Evolutionary conservation across 1,284 basidiomycete species (phyloP), one percentile per base, ranked within the genome.

Genomic region (Ganoderma lucidum): DNA sequence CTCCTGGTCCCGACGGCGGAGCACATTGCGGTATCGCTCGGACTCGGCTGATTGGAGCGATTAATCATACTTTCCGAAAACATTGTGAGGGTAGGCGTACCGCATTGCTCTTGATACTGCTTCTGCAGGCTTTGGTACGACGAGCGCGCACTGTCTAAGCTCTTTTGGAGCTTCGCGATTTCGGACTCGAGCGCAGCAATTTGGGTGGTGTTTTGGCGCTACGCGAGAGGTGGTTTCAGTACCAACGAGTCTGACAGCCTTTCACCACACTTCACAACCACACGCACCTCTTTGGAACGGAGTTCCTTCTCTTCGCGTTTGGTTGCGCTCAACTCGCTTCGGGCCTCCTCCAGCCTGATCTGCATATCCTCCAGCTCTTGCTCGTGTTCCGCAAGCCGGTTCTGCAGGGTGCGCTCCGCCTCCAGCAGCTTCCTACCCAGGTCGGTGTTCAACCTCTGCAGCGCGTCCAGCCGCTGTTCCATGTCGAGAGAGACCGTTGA

Each of bases 271-370:
- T n/a, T 41, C 3, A 37, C 65, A 56, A 79, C 83, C 12, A 15
- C 39, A 17, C 59, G 37, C 64, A 92, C 91, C 84, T 97, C 96
- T 80, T 96, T 96, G 14, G 87, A 84, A 60, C 93, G 85, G 71
- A 96, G 80, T 75, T 97, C 96, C 81, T 97, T 96, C 80, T 97
- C 95, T 74, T 97, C 94, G 58, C 93, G 87, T 78, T 94, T 93
- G 5, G 92, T 90, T 8, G 89, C 85, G 15, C 84, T 90, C 9
- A 97, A 81, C 80, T 97, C 95, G 12, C 83, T 87, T 74, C 86
- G 83, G 66, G 91, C 78, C 76, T 96, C 94, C 69, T 96, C 94
- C 63, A 96, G 77, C 41, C 86, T 83, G 9, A 81, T 81, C 75
- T 96, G 89, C 80, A 94, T 87, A 63, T 95, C 92, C 74, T 93